These are phyloP conservation scores for Closterium sp. DNA, from an alignment of 139 green algal species.

Conservation along the genomic window DNA sequence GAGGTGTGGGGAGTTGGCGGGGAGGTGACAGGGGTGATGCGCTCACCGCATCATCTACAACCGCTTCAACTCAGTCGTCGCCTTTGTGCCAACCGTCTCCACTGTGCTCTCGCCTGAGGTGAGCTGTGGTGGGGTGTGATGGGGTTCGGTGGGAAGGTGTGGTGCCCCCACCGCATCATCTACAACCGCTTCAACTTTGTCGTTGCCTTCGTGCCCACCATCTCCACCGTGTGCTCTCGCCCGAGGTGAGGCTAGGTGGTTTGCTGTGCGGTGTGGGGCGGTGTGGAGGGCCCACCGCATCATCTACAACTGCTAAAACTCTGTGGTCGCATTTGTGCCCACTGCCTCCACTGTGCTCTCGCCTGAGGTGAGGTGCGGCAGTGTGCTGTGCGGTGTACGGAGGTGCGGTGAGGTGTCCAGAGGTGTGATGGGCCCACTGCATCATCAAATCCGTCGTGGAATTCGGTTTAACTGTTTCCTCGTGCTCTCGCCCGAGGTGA, in stretches of 20 bases:
- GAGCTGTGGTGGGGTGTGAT: conserved; percentile 46
- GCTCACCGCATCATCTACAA: conserved; percentile 84
- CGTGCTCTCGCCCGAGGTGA: conserved; percentile 71
- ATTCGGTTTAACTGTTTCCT: too few species aligned
- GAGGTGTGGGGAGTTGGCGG: too few species aligned
- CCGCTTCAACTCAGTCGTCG: conserved; percentile 87
- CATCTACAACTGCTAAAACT: conserved; percentile 94
- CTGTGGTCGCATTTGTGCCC: conserved; percentile 89
- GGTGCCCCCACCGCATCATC: conserved; percentile 58
- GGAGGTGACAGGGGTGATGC: conserved; percentile 11
- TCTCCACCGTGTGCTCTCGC: conserved; percentile 88
- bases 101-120: conserved; percentile 87
- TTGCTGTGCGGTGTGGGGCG: neutral
- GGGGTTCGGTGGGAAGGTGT: conserved; percentile 19
- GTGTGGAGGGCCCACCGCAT: conserved; percentile 52
- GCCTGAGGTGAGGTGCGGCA: conserved; percentile 57
- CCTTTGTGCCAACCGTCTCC: conserved; percentile 92
- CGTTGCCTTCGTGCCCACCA: conserved; percentile 91
- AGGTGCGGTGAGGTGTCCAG: too few species aligned
- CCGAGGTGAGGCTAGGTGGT: conserved; percentile 60
- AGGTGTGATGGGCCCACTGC: too few species aligned
- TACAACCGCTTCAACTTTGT: conserved; percentile 94
- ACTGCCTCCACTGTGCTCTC: conserved; percentile 88
- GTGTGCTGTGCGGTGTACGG: too few species aligned
- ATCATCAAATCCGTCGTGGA: too few species aligned